phyloP scores from a whole-genome alignment of 2,329 filamentous ascomycete species.

The Magnaporthiopsis incrustans region DNA sequence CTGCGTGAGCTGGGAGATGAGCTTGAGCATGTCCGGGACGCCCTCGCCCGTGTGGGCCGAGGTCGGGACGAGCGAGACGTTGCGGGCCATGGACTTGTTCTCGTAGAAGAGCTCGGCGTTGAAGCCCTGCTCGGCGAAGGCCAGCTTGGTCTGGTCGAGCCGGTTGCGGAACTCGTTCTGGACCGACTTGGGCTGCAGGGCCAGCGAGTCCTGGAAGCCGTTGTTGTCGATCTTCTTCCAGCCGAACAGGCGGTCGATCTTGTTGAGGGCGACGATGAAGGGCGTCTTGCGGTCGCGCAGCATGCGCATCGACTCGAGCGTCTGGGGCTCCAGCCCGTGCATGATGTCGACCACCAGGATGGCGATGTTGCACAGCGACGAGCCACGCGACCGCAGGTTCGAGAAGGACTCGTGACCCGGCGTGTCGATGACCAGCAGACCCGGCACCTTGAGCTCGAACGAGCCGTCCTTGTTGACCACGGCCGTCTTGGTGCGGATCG shows the following conservation, averaged over 20 bases:
- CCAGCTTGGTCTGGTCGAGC: conserved; percentile 83
- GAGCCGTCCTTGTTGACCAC: conserved; percentile 85
- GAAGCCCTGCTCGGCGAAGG: conserved; percentile 94
- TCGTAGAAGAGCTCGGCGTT: conserved; percentile 96
- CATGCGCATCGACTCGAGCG: conserved; percentile 91
- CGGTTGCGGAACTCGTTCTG: conserved; percentile 92
- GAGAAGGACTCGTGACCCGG: conserved; percentile 99
- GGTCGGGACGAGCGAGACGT: conserved; percentile 93
- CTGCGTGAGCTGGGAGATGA: conserved; percentile 85
- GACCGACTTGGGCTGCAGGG: conserved; percentile 83
- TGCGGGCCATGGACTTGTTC: conserved; percentile 94
- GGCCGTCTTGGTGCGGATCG: conserved; percentile 82
- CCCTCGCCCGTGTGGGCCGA: conserved; percentile 98
- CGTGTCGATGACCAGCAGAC: conserved; percentile 93
- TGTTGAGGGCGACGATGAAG: conserved; percentile 98
- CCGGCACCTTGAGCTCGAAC: conserved; percentile 96
- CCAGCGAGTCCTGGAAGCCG: conserved; percentile 88
- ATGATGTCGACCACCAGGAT: conserved; percentile 99
- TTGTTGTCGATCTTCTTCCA: conserved; percentile 99
- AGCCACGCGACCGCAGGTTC: conserved; percentile 92
- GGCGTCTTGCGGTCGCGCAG: conserved; percentile 90
- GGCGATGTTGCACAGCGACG: conserved; percentile 97
- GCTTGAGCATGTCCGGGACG: conserved; percentile 97
- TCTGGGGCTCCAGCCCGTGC: conserved; percentile 97
- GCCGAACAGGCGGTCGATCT: conserved; percentile 97